Conservation (phyloP, 225 moss, liverwort and hornwort genomes). For the Ulota crispa region DNA sequence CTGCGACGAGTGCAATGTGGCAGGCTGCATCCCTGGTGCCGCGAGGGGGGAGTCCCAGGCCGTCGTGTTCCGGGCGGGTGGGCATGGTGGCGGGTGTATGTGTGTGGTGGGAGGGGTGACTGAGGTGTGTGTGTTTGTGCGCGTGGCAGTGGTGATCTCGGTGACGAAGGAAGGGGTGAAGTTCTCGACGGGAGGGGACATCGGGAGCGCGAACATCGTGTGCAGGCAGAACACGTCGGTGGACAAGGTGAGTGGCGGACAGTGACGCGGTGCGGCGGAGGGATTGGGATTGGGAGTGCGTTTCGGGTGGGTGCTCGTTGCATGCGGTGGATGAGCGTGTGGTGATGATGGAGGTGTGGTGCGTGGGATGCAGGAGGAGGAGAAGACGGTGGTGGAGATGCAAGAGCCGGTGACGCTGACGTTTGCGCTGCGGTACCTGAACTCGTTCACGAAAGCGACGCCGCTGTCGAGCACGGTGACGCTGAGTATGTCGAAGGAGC, state of each 20-base stretch:
- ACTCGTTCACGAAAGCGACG: conserved; percentile 94
- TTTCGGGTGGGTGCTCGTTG: not conserved
- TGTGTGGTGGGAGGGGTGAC: not conserved
- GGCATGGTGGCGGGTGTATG: not conserved
- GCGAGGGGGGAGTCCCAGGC: too few relatives aligned
- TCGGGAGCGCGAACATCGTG: conserved; percentile 86
- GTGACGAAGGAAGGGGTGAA: conserved; percentile 98
- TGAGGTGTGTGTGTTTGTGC: not conserved
- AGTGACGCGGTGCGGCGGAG: too few relatives aligned
- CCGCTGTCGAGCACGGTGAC: conserved; percentile 81
- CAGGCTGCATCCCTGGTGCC: not conserved
- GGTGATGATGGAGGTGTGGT: not conserved
- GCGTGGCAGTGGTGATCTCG: conserved; percentile 74
- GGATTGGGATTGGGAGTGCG: not conserved
- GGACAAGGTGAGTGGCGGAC: conserved; percentile 53
- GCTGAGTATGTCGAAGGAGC: conserved; percentile 96
- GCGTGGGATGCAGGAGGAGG: conserved; percentile 53
- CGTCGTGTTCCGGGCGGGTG: too few relatives aligned
- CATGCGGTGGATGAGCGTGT: accelerated
- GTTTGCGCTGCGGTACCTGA: conserved; percentile 87
- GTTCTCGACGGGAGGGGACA: conserved; percentile 87
- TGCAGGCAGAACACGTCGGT: conserved; percentile 90
- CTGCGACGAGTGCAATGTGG: not conserved
- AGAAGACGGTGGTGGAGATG: conserved; percentile 90
- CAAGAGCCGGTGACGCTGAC: conserved; percentile 86